A percentile compares a stretch with the other conserved stretches of the same genome.
phyloP scores from a whole-genome alignment of 2,329 filamentous ascomycete genomes.

The Aspergillus alliaceus region DNA sequence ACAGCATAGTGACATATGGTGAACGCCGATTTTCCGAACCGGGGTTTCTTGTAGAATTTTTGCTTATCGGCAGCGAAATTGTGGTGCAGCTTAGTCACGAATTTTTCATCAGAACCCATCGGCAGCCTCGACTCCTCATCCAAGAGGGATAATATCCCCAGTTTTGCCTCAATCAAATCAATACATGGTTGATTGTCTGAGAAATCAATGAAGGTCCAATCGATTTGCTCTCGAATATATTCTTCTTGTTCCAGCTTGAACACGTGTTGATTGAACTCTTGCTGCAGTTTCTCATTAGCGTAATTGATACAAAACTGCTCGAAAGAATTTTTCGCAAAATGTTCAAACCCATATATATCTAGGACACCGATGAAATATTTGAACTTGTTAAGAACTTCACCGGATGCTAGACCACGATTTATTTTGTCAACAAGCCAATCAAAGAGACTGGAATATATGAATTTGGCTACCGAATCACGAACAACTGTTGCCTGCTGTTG shows the following conservation, averaged over 20 bases:
- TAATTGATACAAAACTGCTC: slow-evolving; percentile 99
- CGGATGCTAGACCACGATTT: slow-evolving; percentile 84
- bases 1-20: slow-evolving; percentile 98
- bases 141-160: slow-evolving; percentile 86
- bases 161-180: slow-evolving; percentile 93
- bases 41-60: slow-evolving; percentile 97
- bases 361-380: slow-evolving; percentile 94
- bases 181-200: slow-evolving; percentile 99
- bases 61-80: slow-evolving; percentile 90
- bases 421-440: slow-evolving; percentile 99
- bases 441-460: slow-evolving; percentile 96
- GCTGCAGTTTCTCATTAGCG: slow-evolving; percentile 97
- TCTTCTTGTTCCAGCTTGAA: slow-evolving; percentile 99
- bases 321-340: slow-evolving; percentile 99
- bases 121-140: slow-evolving; percentile 96
- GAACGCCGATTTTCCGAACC: slow-evolving; percentile 95
- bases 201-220: slow-evolving; percentile 99
- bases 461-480: slow-evolving; percentile 95
- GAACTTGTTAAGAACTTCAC: slow-evolving; percentile 79
- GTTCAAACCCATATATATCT: slow-evolving; percentile 99
- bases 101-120: slow-evolving; percentile 96
- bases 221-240: slow-evolving; percentile 92
- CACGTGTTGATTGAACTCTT: slow-evolving; percentile 98
- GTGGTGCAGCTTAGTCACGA: slow-evolving; percentile 92
- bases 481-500: slow-evolving; percentile 93